Percentiles rank a stretch among this genome's conserved stretches.
Conservation (phyloP, 2,329 filamentous ascomycete species). For the Pyrenophora seminiperda region DNA sequence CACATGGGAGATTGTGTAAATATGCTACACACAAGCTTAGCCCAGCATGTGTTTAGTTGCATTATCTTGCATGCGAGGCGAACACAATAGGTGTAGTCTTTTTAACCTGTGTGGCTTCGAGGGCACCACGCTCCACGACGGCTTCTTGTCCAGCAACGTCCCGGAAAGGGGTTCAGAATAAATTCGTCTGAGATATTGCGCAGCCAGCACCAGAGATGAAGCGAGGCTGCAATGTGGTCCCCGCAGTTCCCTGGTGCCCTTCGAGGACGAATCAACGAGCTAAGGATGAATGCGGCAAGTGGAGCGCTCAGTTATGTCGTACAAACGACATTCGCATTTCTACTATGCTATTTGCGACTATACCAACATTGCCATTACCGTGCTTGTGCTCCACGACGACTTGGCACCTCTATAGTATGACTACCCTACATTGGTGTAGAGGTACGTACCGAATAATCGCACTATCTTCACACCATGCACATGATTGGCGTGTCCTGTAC, state of each 20-base stretch:
- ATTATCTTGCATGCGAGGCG: constrained; percentile 15
- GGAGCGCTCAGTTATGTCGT: constrained; percentile 3
- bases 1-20: neutral
- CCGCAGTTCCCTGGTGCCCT: neutral
- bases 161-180: neutral
- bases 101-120: neutral
- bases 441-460: no score
- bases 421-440: no score
- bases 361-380: neutral
- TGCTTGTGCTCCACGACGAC: no score
- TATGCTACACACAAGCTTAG: neutral
- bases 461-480: no score
- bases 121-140: neutral
- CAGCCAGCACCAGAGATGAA: neutral
- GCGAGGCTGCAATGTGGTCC: constrained; percentile 1
- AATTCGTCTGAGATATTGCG: neutral
- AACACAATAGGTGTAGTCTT: constrained; percentile 1
- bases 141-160: neutral
- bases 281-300: constrained; percentile 7
- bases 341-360: neutral
- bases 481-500: no score
- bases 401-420: no score
- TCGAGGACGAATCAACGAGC: neutral
- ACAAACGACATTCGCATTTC: neutral
- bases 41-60: constrained; percentile 7